Evolutionary conservation across 2,329 filamentous ascomycete genomes (phyloP).

Genomic region (Colletotrichum phormii): DNA sequence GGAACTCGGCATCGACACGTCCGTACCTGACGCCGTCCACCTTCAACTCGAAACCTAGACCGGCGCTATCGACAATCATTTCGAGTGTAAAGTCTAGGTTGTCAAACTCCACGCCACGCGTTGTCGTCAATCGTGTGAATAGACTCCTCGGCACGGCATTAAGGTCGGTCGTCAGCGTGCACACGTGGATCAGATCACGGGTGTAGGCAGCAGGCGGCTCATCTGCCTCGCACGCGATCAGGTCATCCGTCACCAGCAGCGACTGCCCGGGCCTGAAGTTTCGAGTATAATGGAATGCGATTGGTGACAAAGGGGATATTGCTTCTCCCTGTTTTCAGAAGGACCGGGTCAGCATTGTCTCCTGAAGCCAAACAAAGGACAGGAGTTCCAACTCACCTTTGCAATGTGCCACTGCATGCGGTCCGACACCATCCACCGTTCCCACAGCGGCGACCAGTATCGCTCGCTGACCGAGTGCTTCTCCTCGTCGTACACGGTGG

Average conservation of each 20-base stretch:
- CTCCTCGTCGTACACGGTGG: slow-evolving; percentile 81
- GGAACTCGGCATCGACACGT: slow-evolving; percentile 81
- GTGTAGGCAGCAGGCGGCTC: slow-evolving; percentile 71
- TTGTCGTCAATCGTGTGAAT: slow-evolving; percentile 82
- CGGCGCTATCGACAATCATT: slow-evolving; percentile 84
- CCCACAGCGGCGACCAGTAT: slow-evolving; percentile 85
- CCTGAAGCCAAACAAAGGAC: background rate
- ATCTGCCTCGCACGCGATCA: slow-evolving; percentile 81
- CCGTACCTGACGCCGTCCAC: slow-evolving; percentile 84
- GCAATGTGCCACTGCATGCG: slow-evolving; percentile 89
- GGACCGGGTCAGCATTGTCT: slow-evolving; percentile 10
- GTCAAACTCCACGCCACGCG: slow-evolving; percentile 83
- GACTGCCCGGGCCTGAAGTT: slow-evolving; percentile 86
- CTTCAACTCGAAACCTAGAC: slow-evolving; percentile 81
- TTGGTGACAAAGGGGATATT: slow-evolving; percentile 78
- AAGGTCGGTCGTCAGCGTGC: slow-evolving; percentile 83
- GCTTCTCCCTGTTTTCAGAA: slow-evolving; percentile 70
- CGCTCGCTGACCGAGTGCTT: slow-evolving; percentile 79
- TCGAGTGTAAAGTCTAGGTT: slow-evolving; percentile 86
- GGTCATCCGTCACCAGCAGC: slow-evolving; percentile 81
- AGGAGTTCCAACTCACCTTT: slow-evolving; percentile 63
- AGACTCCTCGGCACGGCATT: slow-evolving; percentile 78
- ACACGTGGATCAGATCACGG: slow-evolving; percentile 76
- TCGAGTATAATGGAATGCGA: slow-evolving; percentile 87
- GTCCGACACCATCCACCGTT: slow-evolving; percentile 85